Evolutionary conservation across 202 grass and related monocot genomes (phyloP), one percentile per base, ranked within the genome.

Genomic region (Dendrocalamus latiflorus): DNA sequence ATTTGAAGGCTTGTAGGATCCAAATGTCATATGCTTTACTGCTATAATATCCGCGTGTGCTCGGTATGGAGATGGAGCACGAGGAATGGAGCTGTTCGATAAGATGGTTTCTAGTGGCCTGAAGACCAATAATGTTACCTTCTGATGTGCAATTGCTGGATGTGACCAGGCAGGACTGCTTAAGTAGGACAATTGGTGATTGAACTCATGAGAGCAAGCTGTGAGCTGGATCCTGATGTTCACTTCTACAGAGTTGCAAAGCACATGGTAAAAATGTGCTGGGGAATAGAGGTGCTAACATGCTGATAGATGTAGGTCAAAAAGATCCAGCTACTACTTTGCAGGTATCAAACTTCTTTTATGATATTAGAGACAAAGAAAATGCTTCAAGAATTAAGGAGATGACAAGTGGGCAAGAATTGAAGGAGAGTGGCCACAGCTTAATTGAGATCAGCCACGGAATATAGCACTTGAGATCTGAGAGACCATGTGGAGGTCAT

Each of bases 121-220:
- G 28, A 30, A 30, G 28, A 30, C 28, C 28, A 30, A 30, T 30
- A 30, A 30, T 25, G 73, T 83, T 26, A 78, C 86, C 22, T 50
- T 88, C 22, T 50, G 83, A 28, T 78, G 86, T 30, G 65, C 65
- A 22, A 69, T 83, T 51, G 8, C 71, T 13, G 78, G 78, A 51
- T 82, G 85, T 54, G 70, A 82, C 26, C 85, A 76, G 53, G 64
- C 85, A 21, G 63, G 78, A 4, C 51, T 87, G 51, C 61, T 83
- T 54, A 83, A 64, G 85, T 82, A 83, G 79, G 72, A 17, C 15
- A 64, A 15, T 26, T 77, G 21, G 53, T 87, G 64, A 34, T 87
- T 7, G 72, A 87, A 54, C 37, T 82, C n/a, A 87, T 83, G 72
- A 69, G 79, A 77, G 53, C 78, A 49, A 77, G 42, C 25, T 53